Evolutionary conservation across 495 filamentous ascomycete species (phyloP).

Genomic region (Neurospora terricola): DNA sequence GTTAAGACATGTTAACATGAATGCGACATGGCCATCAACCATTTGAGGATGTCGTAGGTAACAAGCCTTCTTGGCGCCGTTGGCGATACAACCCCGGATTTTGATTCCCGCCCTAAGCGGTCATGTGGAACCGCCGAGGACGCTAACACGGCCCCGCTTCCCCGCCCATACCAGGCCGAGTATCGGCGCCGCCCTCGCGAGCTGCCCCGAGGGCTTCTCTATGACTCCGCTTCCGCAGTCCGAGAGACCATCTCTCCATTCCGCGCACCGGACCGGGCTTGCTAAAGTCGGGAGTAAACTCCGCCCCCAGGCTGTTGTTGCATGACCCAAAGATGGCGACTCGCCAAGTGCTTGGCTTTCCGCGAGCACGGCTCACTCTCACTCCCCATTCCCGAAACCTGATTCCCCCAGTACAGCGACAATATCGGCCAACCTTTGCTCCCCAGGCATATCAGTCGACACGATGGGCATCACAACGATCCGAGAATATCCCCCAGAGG

Average conservation of each 20-base stretch:
- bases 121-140: not conserved
- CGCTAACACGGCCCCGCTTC: not conserved
- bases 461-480: not conserved
- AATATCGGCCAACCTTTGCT: not conserved
- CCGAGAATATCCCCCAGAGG: not conserved
- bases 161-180: not conserved
- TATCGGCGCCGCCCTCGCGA: not conserved
- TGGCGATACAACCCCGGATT: not conserved
- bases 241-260: not conserved
- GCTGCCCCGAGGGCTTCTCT: not conserved
- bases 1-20: too few species aligned
- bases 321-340: not conserved
- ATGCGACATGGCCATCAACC: not conserved
- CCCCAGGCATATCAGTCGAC: not conserved
- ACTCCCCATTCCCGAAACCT: not conserved
- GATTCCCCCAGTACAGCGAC: not conserved
- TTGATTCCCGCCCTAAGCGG: not conserved
- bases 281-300: not conserved
- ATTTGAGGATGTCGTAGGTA: not conserved
- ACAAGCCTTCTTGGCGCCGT: not conserved
- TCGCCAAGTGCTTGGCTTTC: not conserved
- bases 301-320: not conserved
- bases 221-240: not conserved
- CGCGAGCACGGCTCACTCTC: not conserved
- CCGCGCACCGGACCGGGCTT: not conserved